A percentile compares a stretch with the other conserved stretches of the same genome.
Conservation (phyloP, 2,329 filamentous ascomycete species). For the Trichoderma sp. region DNA sequence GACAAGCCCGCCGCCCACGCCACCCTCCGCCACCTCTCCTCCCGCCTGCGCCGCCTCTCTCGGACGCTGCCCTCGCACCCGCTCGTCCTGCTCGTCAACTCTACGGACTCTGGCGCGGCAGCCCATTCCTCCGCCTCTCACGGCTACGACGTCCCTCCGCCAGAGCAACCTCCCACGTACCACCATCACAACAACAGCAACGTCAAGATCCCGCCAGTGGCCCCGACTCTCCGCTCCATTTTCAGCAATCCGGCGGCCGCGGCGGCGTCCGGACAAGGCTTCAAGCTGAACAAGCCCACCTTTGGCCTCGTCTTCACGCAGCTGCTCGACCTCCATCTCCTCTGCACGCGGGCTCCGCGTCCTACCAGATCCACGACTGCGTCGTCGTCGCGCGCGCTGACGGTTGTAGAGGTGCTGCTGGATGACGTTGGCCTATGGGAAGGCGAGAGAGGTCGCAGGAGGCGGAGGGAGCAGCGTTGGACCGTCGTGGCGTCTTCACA, state of each 20-base stretch:
- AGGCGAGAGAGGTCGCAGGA: constrained; percentile 37
- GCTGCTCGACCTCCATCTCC: constrained; percentile 57
- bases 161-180: not conserved
- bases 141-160: constrained; percentile 12
- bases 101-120: constrained; percentile 39
- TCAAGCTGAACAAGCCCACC: constrained; percentile 49
- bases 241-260: constrained; percentile 40
- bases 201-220: constrained; percentile 33
- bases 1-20: constrained; percentile 52
- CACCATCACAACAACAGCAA: no score
- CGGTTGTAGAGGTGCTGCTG: constrained; percentile 55
- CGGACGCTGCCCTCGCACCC: constrained; percentile 46
- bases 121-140: constrained; percentile 6
- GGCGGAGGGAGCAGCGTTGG: constrained; percentile 58
- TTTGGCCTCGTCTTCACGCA: constrained; percentile 59
- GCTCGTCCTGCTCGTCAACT: constrained; percentile 59
- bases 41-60: constrained; percentile 50
- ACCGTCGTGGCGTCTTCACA: constrained; percentile 49
- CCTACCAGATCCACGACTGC: not conserved
- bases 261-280: constrained; percentile 30
- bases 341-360: constrained; percentile 50
- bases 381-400: constrained; percentile 37
- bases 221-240: constrained; percentile 54
- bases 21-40: constrained; percentile 51
- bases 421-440: constrained; percentile 55